Evolutionary conservation across 2,329 filamentous ascomycete genomes (phyloP).

Genomic region (Diaporthe sp.): DNA sequence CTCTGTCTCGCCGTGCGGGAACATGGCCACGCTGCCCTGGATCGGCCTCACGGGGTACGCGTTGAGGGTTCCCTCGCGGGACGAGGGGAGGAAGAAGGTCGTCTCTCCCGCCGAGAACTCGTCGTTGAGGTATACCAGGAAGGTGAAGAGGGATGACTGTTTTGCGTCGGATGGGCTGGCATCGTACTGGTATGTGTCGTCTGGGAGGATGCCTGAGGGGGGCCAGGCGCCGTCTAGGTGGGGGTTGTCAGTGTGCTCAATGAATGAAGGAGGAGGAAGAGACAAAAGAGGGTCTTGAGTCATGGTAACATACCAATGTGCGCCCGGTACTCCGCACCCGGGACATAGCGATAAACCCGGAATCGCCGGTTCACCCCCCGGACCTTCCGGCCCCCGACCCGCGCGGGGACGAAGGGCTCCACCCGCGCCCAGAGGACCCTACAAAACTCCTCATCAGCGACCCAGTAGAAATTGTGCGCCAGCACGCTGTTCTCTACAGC

Average conservation of each 20-base stretch:
- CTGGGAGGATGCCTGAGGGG: conserved; percentile 70
- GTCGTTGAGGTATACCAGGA: conserved; percentile 52
- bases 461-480: conserved; percentile 81
- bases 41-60: conserved; percentile 76
- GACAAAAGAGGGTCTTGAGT: neutral
- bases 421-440: conserved; percentile 72
- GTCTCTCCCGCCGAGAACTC: conserved; percentile 37
- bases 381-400: conserved; percentile 65
- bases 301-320: conserved; percentile 60
- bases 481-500: conserved; percentile 66
- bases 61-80: conserved; percentile 73
- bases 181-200: conserved; percentile 74
- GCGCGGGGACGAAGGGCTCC: conserved; percentile 64
- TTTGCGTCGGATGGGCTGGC: conserved; percentile 66
- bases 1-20: conserved; percentile 75
- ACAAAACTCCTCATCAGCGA: conserved; percentile 72
- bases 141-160: conserved; percentile 76
- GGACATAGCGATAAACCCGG: conserved; percentile 78
- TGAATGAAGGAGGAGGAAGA: neutral
- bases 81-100: conserved; percentile 67
- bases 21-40: conserved; percentile 75
- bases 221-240: conserved; percentile 74
- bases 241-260: accelerated
- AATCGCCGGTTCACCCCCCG: conserved; percentile 76
- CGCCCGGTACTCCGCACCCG: conserved; percentile 76